These are phyloP conservation scores for Carex pumila DNA, from an alignment of 176 grass and related monocot genomes.

Conservation along the genomic window DNA sequence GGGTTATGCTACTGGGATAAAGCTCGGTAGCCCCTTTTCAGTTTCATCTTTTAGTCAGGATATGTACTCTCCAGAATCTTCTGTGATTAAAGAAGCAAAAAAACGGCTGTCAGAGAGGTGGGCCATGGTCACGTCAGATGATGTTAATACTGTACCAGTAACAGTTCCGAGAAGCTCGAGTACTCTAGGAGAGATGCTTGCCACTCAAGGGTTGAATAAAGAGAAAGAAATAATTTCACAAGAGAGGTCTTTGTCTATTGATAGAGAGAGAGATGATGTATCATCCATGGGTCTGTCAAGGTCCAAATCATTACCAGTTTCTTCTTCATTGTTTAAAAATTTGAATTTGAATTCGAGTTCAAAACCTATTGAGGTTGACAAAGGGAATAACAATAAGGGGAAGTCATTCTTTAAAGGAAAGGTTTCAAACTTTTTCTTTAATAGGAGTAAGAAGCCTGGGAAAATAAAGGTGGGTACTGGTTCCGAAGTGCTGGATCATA, in stretches of 20 bases:
- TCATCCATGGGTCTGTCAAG: conserved; percentile 45
- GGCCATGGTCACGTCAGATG: conserved; percentile 55
- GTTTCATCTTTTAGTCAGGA: conserved; percentile 44
- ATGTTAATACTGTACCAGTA: conserved; percentile 37
- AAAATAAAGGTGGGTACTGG: conserved; percentile 35
- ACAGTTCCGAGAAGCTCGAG: conserved; percentile 63
- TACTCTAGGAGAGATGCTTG: conserved; percentile 93
- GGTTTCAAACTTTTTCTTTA: conserved; percentile 87
- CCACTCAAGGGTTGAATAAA: conserved; percentile 51
- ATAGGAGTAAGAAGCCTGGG: conserved; percentile 43
- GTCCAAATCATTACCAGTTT: conserved; percentile 76
- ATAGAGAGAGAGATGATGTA: conserved; percentile 24
- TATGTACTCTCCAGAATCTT: conserved; percentile 65
- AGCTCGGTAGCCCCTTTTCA: conserved; percentile 52
- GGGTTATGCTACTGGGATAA: conserved; percentile 42
- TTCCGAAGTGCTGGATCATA: background rate
- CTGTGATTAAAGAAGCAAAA: conserved; percentile 77
- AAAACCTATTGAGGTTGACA: conserved; percentile 31
- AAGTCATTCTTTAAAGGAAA: conserved; percentile 72
- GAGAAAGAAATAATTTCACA: conserved; percentile 40
- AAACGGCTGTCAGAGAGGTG: conserved; percentile 86
- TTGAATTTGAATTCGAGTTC: conserved; percentile 39
- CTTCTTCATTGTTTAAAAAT: conserved; percentile 50
- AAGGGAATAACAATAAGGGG: conserved; percentile 26
- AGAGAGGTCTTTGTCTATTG: conserved; percentile 26